Conservation (phyloP, 2,329 filamentous ascomycete genomes). For the Apiospora marii region DNA sequence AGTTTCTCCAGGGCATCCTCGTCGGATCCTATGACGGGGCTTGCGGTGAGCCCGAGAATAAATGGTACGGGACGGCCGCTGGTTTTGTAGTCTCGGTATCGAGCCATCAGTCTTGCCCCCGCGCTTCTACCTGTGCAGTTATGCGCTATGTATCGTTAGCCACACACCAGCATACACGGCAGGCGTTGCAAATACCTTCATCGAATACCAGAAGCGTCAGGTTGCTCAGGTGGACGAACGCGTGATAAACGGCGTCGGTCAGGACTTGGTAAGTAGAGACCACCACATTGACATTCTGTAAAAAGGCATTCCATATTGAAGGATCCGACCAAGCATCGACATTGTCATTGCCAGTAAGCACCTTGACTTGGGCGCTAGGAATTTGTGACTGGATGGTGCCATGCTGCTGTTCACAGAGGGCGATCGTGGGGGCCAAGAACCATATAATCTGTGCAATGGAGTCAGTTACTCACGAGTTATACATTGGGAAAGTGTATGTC, state of each 20-base stretch:
- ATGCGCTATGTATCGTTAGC: constrained; percentile 64
- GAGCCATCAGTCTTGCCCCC: constrained; percentile 74
- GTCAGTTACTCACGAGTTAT: neutral
- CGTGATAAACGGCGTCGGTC: constrained; percentile 76
- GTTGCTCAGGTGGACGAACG: constrained; percentile 70
- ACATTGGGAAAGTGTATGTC: neutral
- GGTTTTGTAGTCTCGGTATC: constrained; percentile 65
- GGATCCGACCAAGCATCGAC: constrained; percentile 77
- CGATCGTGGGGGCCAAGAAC: constrained; percentile 77
- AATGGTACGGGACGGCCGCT: constrained; percentile 58
- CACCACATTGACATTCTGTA: constrained; percentile 73
- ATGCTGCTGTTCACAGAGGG: constrained; percentile 72
- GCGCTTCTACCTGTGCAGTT: constrained; percentile 72
- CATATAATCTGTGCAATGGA: constrained; percentile 62
- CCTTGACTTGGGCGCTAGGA: constrained; percentile 62
- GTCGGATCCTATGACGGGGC: constrained; percentile 71
- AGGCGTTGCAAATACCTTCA: constrained; percentile 65
- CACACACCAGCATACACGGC: constrained; percentile 7
- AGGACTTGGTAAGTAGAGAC: constrained; percentile 81
- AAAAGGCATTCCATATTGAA: constrained; percentile 70
- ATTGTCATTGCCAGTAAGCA: constrained; percentile 73
- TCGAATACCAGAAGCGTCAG: constrained; percentile 81
- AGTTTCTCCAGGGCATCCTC: constrained; percentile 64
- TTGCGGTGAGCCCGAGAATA: constrained; percentile 83
- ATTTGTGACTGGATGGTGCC: constrained; percentile 67